Evolutionary conservation across 805 yeast species (phyloP).

Genomic region (Candida coleopterorum): DNA sequence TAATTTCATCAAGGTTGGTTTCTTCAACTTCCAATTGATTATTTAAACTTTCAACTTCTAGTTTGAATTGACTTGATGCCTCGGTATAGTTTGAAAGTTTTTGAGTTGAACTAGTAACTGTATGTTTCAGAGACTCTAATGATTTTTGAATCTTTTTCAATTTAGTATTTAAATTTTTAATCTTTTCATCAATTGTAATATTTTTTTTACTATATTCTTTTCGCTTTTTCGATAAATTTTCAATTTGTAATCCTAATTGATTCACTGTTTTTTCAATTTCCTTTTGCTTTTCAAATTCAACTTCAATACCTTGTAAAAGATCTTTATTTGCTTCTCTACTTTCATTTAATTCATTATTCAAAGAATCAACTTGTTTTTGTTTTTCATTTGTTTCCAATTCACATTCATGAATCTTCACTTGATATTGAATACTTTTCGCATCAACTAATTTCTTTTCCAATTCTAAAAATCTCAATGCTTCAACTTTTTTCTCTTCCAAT

Average conservation of each 20-base stretch:
- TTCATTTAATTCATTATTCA: slow-evolving; percentile 31
- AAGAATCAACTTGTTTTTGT: slow-evolving; percentile 33
- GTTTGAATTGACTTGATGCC: slow-evolving; percentile 40
- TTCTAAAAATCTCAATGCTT: slow-evolving; percentile 61
- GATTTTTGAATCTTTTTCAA: slow-evolving; percentile 55
- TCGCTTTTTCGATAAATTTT: slow-evolving; percentile 21
- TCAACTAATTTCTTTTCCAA: slow-evolving; percentile 58
- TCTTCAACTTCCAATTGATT: slow-evolving; percentile 49
- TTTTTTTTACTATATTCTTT: slow-evolving; percentile 41
- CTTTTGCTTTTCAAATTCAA: slow-evolving; percentile 27
- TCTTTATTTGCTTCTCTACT: slow-evolving; percentile 22
- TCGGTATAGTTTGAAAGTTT: slow-evolving; percentile 43
- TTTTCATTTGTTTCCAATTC: slow-evolving; percentile 36
- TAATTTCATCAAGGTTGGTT: slow-evolving; percentile 53
- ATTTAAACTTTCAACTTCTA: slow-evolving; percentile 44
- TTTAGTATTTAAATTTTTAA: slow-evolving; percentile 59
- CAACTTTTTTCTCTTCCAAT: slow-evolving; percentile 62
- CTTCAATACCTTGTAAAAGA: slow-evolving; percentile 20
- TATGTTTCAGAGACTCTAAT: slow-evolving; percentile 42
- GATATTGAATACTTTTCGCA: slow-evolving; percentile 53
- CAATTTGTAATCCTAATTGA: slow-evolving; percentile 13
- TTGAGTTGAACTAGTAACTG: slow-evolving; percentile 40
- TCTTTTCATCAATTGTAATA: slow-evolving; percentile 72
- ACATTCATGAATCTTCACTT: slow-evolving; percentile 42
- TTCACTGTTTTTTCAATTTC: slow-evolving; percentile 13